Percentiles rank a stretch among this genome's conserved stretches.
Evolutionary conservation across 2,329 filamentous ascomycete species (phyloP).

Genomic region (Scolecobasidium constrictum): DNA sequence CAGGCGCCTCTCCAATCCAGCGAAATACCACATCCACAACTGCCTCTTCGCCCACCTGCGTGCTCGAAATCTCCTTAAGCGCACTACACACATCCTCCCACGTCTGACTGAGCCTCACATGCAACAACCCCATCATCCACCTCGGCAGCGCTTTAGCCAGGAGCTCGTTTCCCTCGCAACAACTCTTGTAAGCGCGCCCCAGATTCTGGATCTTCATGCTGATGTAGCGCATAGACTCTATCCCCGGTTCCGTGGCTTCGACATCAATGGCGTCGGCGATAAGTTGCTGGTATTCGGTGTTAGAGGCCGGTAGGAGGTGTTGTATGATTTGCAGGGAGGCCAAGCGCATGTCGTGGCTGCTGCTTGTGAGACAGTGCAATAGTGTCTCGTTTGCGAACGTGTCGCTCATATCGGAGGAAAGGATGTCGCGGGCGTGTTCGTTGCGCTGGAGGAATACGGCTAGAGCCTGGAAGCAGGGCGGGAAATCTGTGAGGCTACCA

Average conservation of each 20-base stretch:
- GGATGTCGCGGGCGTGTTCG: neutral
- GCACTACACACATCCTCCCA: constrained; percentile 77
- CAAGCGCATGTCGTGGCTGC: constrained; percentile 64
- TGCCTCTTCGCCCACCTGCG: constrained; percentile 59
- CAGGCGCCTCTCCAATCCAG: constrained; percentile 25
- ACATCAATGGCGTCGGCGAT: constrained; percentile 62
- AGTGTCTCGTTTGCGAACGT: constrained; percentile 38
- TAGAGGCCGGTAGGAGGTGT: constrained; percentile 41
- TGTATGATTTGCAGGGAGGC: constrained; percentile 63
- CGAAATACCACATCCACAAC: constrained; percentile 63
- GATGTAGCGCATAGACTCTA: constrained; percentile 65
- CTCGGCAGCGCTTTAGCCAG: constrained; percentile 62
- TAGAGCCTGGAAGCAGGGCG: neutral
- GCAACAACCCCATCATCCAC: constrained; percentile 83
- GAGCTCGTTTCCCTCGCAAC: constrained; percentile 49
- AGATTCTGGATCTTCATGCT: constrained; percentile 81
- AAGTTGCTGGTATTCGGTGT: constrained; percentile 39
- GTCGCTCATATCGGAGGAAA: neutral
- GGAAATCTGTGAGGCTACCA: neutral
- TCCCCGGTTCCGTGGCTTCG: constrained; percentile 66
- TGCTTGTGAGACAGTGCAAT: constrained; percentile 61
- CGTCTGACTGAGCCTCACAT: constrained; percentile 70
- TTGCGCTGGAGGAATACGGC: neutral
- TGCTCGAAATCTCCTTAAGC: constrained; percentile 62
- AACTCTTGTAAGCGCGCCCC: constrained; percentile 49